Percentiles rank a stretch among this genome's conserved stretches.
Evolutionary conservation across 768 basidiomycete species (phyloP).

Genomic region (Boletellus ananas): DNA sequence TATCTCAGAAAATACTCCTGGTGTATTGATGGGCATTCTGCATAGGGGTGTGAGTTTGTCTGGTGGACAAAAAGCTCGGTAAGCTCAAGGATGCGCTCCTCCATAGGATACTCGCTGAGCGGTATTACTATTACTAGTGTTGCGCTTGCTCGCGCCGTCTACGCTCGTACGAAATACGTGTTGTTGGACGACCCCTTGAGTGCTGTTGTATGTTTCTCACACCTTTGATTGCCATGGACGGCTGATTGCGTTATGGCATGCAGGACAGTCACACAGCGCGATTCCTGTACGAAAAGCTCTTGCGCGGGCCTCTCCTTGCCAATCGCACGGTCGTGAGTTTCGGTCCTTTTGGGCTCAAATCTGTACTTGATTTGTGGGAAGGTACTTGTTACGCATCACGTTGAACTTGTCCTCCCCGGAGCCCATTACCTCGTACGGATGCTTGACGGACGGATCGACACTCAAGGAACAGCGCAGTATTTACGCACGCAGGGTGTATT

Average conservation of each 20-base stretch:
- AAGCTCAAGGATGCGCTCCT: conserved; percentile 5
- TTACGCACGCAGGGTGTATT: conserved; percentile 59
- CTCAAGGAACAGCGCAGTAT: conserved; percentile 65
- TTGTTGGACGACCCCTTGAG: conserved; percentile 81
- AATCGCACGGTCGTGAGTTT: conserved; percentile 63
- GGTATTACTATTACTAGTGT: conserved; percentile 41
- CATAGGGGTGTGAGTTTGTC: conserved; percentile 67
- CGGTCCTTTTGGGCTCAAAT: not conserved
- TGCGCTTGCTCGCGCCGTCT: conserved; percentile 79
- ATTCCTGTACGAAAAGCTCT: conserved; percentile 56
- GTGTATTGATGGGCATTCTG: not conserved
- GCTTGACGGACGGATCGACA: conserved; percentile 78
- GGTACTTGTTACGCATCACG: conserved; percentile 80
- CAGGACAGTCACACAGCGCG: conserved; percentile 70
- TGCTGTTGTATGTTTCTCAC: conserved; percentile 57
- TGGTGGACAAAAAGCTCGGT: conserved; percentile 82
- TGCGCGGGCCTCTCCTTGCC: conserved; percentile 62
- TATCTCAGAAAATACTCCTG: not conserved
- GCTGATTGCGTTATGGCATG: not conserved
- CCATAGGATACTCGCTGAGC: conserved; percentile 2
- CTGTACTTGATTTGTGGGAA: conserved; percentile 15
- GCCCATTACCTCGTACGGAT: conserved; percentile 72
- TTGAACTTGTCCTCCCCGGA: conserved; percentile 75
- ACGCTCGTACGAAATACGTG: conserved; percentile 64
- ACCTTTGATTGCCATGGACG: not conserved